Percentiles rank a stretch among this genome's conserved stretches.
Conservation (phyloP, 768 basidiomycete species). For the Tricholoma flavovirens region DNA sequence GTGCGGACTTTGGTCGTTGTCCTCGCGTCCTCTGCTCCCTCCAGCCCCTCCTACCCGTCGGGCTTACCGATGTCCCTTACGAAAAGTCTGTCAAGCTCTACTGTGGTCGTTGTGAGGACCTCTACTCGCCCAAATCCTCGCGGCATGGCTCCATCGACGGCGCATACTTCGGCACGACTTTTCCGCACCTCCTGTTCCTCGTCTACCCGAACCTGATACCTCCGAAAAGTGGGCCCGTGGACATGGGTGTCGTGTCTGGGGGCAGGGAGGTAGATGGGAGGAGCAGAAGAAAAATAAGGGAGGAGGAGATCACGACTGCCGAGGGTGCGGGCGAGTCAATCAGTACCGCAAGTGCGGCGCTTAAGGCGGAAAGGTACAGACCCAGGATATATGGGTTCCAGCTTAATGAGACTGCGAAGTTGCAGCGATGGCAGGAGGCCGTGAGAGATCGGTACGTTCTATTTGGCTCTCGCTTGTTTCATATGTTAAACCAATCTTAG, state of each 20-base stretch:
- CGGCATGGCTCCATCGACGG: conserved; percentile 97
- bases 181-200: conserved; percentile 95
- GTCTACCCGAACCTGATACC: conserved; percentile 94
- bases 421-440: conserved; percentile 96
- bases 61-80: conserved; percentile 94
- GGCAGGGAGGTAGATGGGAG: conserved; percentile 26
- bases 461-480: background rate
- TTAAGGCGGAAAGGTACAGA: conserved; percentile 88
- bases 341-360: conserved; percentile 75
- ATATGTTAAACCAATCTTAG: conserved; percentile 20
- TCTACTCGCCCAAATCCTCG: conserved; percentile 96
- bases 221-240: conserved; percentile 56
- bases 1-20: conserved; percentile 97
- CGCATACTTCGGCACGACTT: conserved; percentile 97
- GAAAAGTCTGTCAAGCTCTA: conserved; percentile 99
- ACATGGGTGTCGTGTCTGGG: conserved; percentile 22
- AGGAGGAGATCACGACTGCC: conserved; percentile 49
- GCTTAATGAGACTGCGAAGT: conserved; percentile 86
- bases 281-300: conserved; percentile 36
- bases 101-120: conserved; percentile 97
- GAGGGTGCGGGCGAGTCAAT: conserved; percentile 60
- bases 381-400: conserved; percentile 98
- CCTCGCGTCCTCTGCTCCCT: conserved; percentile 94
- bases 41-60: conserved; percentile 94
- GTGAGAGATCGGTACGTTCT: conserved; percentile 71